Percentiles rank a stretch among this genome's conserved stretches.
Evolutionary conservation across 192 early-diverging fungal genomes (phyloP).

Genomic region (Podila verticillata): DNA sequence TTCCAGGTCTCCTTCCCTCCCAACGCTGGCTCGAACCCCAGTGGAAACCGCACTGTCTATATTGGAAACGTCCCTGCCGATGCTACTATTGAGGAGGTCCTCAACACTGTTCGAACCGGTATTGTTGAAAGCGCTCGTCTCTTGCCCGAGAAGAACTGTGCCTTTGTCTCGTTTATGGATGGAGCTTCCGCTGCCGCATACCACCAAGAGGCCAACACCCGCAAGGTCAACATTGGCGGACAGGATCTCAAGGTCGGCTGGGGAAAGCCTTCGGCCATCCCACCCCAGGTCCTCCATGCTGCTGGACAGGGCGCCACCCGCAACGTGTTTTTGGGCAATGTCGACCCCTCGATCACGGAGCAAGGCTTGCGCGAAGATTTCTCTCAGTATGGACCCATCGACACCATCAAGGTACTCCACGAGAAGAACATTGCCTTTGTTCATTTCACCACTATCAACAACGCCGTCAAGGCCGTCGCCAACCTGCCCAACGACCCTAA

Average conservation of each 20-base stretch:
- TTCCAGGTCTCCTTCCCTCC: slow-evolving; percentile 44
- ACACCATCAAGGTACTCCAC: slow-evolving; percentile 72
- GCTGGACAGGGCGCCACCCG: slow-evolving; percentile 72
- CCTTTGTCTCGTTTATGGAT: slow-evolving; percentile 86
- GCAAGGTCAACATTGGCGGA: slow-evolving; percentile 62
- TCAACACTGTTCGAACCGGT: slow-evolving; percentile 78
- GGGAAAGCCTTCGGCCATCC: slow-evolving; percentile 72
- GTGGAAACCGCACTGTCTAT: slow-evolving; percentile 78
- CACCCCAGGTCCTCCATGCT: slow-evolving; percentile 64
- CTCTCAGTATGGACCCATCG: slow-evolving; percentile 75
- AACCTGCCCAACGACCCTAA: slow-evolving; percentile 62
- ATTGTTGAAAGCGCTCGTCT: slow-evolving; percentile 75
- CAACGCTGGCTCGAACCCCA: slow-evolving; percentile 29
- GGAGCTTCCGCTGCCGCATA: slow-evolving; percentile 68
- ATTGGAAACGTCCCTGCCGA: slow-evolving; percentile 78
- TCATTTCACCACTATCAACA: slow-evolving; percentile 75
- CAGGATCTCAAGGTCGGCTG: slow-evolving; percentile 79
- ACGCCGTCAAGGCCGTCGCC: slow-evolving; percentile 80
- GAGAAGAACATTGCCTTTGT: slow-evolving; percentile 89
- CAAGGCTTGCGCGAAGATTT: slow-evolving; percentile 68
- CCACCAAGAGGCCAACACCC: slow-evolving; percentile 60
- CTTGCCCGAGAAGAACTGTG: slow-evolving; percentile 80
- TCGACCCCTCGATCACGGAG: slow-evolving; percentile 72
- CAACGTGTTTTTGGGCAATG: slow-evolving; percentile 83
- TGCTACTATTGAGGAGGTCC: slow-evolving; percentile 67